A percentile compares a stretch with the other conserved stretches of the same genome.
phyloP scores from a whole-genome alignment of 1,139 yeast species.

The Hanseniaspora uvarum region DNA sequence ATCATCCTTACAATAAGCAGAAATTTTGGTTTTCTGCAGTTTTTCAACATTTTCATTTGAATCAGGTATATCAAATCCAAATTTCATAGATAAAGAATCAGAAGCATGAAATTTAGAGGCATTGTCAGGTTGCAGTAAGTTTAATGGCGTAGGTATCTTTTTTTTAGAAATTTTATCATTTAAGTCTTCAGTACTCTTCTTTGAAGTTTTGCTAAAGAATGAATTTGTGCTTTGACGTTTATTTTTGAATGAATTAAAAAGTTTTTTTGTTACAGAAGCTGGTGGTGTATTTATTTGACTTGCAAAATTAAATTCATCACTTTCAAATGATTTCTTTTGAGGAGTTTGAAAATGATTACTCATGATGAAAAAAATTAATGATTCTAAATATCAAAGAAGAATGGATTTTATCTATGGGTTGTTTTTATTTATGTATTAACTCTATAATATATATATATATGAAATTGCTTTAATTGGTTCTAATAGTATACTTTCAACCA shows the following conservation, averaged over 20 bases:
- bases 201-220: neutral
- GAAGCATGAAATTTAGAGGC: neutral
- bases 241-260: neutral
- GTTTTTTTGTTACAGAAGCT: slow-evolving; percentile 21
- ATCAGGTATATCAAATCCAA: neutral
- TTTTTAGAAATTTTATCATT: neutral
- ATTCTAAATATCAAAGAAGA: neutral
- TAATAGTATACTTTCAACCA: neutral
- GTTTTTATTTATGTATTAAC: too few species aligned
- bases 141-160: slow-evolving; percentile 2
- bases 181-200: neutral
- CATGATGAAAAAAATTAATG: neutral
- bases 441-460: too few species aligned
- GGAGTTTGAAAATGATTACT: neutral
- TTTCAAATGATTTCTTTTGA: neutral
- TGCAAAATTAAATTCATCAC: slow-evolving; percentile 18
- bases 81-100: neutral
- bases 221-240: neutral
- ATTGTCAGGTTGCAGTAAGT: neutral
- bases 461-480: too few species aligned
- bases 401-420: neutral
- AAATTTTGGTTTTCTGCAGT: neutral
- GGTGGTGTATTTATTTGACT: slow-evolving; percentile 26
- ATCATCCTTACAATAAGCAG: neutral
- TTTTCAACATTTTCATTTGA: neutral